phyloP scores from a whole-genome alignment of 495 filamentous ascomycete species.

The Cetradonia linearis region DNA sequence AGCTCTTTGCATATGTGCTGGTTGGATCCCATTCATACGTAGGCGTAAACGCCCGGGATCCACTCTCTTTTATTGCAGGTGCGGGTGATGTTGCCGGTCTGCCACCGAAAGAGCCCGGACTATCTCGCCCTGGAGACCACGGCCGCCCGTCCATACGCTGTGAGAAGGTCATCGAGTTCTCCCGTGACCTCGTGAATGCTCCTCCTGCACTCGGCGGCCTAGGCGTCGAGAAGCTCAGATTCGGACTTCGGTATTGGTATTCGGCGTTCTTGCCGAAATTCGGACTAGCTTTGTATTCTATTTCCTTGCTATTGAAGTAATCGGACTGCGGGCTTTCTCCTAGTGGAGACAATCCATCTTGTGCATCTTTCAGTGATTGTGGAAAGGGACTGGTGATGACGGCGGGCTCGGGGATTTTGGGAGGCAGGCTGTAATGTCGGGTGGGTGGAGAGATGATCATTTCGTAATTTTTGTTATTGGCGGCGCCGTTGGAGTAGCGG shows the following conservation, averaged over 20 bases:
- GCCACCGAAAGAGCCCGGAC: neutral
- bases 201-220: slow-evolving; percentile 25
- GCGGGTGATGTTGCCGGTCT: neutral
- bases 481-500: slow-evolving; percentile 49
- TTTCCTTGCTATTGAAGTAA: slow-evolving; percentile 30
- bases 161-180: neutral
- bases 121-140: slow-evolving; percentile 4
- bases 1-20: slow-evolving; percentile 28
- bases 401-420: slow-evolving; percentile 38
- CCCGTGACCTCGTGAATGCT: slow-evolving; percentile 8
- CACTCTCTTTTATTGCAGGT: slow-evolving; percentile 7
- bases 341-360: slow-evolving; percentile 6
- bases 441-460: slow-evolving; percentile 50
- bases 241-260: slow-evolving; percentile 48
- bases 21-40: slow-evolving; percentile 32
- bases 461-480: slow-evolving; percentile 63
- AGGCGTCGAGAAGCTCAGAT: slow-evolving; percentile 50
- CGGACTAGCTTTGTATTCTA: slow-evolving; percentile 11
- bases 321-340: slow-evolving; percentile 27
- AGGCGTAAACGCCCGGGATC: slow-evolving; percentile 6
- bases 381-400: slow-evolving; percentile 30
- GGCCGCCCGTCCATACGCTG: slow-evolving; percentile 7
- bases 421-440: slow-evolving; percentile 3
- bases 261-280: slow-evolving; percentile 32
- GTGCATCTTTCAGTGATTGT: slow-evolving; percentile 3